A percentile compares a stretch with the other conserved stretches of the same genome.
phyloP scores from a whole-genome alignment of 768 basidiomycete species.

The Podaxis sp. region DNA sequence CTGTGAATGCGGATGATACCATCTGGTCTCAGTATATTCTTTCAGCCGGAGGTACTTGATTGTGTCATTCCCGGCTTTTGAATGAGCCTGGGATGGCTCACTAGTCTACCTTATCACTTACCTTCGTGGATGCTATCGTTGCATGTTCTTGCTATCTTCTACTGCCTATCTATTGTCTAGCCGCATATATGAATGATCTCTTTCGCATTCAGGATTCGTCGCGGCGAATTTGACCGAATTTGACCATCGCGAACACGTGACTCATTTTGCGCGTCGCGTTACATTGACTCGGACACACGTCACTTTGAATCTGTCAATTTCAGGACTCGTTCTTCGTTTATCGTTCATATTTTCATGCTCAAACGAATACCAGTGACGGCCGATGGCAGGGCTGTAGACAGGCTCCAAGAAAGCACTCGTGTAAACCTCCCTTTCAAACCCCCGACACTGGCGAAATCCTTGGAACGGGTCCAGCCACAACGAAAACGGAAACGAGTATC shows the following conservation, averaged over 20 bases:
- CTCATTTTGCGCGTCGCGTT: slow-evolving; percentile 14
- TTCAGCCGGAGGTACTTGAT: background rate
- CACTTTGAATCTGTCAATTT: background rate
- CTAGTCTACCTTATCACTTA: background rate
- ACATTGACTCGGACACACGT: slow-evolving; percentile 7
- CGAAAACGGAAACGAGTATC: slow-evolving; percentile 88
- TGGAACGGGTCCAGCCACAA: slow-evolving; percentile 59
- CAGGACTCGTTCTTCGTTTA: background rate
- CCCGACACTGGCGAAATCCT: slow-evolving; percentile 46
- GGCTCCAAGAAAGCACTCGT: slow-evolving; percentile 69
- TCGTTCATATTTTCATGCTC: slow-evolving; percentile 47
- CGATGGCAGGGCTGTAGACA: slow-evolving; percentile 67
- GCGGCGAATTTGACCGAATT: background rate
- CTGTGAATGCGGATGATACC: slow-evolving; percentile 39
- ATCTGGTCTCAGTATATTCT: slow-evolving; percentile 36
- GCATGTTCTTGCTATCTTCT: background rate
- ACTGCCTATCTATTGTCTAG: background rate
- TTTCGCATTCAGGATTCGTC: background rate
- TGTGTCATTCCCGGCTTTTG: background rate
- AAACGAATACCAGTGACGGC: slow-evolving; percentile 65
- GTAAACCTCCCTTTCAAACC: slow-evolving; percentile 82
- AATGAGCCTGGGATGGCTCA: background rate
- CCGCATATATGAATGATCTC: background rate
- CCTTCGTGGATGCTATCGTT: background rate
- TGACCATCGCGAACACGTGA: slow-evolving; percentile 20